Evolutionary conservation across 495 filamentous ascomycete genomes (phyloP).

Genomic region (Neurospora sp.): DNA sequence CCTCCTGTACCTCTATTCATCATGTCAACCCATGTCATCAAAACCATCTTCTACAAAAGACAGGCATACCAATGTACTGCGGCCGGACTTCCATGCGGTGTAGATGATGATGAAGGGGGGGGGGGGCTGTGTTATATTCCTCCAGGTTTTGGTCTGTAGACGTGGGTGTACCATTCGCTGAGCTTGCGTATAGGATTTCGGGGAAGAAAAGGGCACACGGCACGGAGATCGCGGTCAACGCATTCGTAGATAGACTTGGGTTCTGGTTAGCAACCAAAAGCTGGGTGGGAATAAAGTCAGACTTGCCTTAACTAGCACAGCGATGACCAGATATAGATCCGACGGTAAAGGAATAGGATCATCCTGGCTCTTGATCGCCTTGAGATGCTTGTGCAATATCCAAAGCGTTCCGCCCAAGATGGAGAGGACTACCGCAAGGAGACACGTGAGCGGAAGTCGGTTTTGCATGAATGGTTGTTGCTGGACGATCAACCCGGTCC

Average conservation of each 20-base stretch:
- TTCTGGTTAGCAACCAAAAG: neutral
- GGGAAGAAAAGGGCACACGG: neutral
- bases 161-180: neutral
- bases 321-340: neutral
- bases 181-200: neutral
- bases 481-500: neutral
- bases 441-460: neutral
- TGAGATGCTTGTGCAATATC: neutral
- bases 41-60: neutral
- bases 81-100: neutral
- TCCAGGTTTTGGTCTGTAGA: neutral
- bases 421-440: neutral
- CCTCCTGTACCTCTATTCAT: neutral
- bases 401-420: neutral
- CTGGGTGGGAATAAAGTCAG: neutral
- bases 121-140: neutral
- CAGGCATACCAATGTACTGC: neutral
- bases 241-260: neutral
- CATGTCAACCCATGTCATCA: neutral
- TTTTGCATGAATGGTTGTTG: neutral
- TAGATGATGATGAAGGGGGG: neutral
- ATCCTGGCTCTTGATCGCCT: neutral
- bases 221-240: neutral
- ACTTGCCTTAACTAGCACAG: neutral
- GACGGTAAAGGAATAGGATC: neutral